Evolutionary conservation across 139 green algal species (phyloP), one percentile per base, ranked within the genome.

Genomic region (Chloropicon primus): DNA sequence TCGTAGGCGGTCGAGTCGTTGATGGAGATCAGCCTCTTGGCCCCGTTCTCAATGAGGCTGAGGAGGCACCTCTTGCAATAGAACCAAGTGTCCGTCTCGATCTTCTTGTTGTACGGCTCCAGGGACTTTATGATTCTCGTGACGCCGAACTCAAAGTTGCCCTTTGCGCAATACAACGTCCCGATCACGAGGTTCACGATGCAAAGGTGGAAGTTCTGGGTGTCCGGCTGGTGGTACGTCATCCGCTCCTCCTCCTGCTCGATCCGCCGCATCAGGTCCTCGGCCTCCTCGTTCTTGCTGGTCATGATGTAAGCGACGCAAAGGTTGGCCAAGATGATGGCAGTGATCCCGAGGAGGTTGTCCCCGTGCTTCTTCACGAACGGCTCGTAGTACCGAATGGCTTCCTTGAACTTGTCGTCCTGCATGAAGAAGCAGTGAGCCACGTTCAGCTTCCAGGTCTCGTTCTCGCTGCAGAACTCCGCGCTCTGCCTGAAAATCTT

Each of bases 101-200:
- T 85, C 80, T 94, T 94, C 82, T 87, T 89, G 72, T 87, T 76
- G 82, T 93, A 90, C 22, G 92, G 92, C 82, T 97, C 90, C 27
- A 97, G 80, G 53, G 77, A 85, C 77, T 94, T 95, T 74, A 96
- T 94, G 62, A 97, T 88, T 1, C 92, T 86, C 3, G 75, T 83
- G 79, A 97, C 92, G 78, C 92, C 92, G 84, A 97, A 97, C 79
- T 96, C 91, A 73, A 88, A 94, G 81, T 94, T 94, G 28, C 86
- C 85, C 90, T 88, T 96, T 54, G 92, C 80, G 80, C 91, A 97
- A 85, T 97, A 97, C 0, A 97, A 85, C 25, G 92, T 97, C 26
- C 92, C 92, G 77, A 97, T 96, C 26, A 95, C 91, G 1, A 97
- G 81, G 85, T 97, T 97, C 73, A 96, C 91, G 81, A 97, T 93